These are phyloP conservation scores for Metarhizium rileyi DNA, from an alignment of 2,329 filamentous ascomycete genomes.

Conservation along the genomic window DNA sequence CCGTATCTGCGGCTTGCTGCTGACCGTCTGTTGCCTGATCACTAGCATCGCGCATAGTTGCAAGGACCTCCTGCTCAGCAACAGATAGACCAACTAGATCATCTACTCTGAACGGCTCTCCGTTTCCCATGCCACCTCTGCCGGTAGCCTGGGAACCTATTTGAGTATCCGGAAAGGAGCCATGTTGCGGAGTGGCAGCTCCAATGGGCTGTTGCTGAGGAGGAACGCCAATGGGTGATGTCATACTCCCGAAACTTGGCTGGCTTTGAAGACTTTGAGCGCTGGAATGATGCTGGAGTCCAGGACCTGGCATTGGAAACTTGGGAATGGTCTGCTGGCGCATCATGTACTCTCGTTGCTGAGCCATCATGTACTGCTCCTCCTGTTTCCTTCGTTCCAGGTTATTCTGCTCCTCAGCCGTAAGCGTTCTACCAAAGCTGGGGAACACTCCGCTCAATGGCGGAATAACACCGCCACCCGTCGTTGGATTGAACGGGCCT, in stretches of 20 bases:
- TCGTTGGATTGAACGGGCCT: slow-evolving; percentile 38
- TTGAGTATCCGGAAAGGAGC: slow-evolving; percentile 61
- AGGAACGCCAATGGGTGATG: slow-evolving; percentile 63
- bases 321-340: slow-evolving; percentile 74
- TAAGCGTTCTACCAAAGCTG: slow-evolving; percentile 91
- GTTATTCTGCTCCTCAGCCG: slow-evolving; percentile 96
- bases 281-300: slow-evolving; percentile 85
- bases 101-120: slow-evolving; percentile 57
- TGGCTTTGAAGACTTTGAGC: slow-evolving; percentile 95
- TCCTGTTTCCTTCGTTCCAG: slow-evolving; percentile 94
- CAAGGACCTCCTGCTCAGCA: slow-evolving; percentile 44
- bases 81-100: slow-evolving; percentile 57
- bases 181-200: slow-evolving; percentile 12
- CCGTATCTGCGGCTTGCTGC: slow-evolving; percentile 19
- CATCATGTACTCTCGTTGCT: slow-evolving; percentile 86
- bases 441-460: slow-evolving; percentile 91
- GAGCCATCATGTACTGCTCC: slow-evolving; percentile 92
- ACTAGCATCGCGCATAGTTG: slow-evolving; percentile 20
- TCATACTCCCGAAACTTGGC: slow-evolving; percentile 90
- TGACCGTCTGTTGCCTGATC: slow-evolving; percentile 2
- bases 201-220: slow-evolving; percentile 36
- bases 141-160: slow-evolving; percentile 18
- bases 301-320: slow-evolving; percentile 47
- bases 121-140: slow-evolving; percentile 20
- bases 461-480: slow-evolving; percentile 59